Base-by-base conservation (phyloP, 352 stramenopile genomes). In the Hyaloperonospora brassicae region DNA sequence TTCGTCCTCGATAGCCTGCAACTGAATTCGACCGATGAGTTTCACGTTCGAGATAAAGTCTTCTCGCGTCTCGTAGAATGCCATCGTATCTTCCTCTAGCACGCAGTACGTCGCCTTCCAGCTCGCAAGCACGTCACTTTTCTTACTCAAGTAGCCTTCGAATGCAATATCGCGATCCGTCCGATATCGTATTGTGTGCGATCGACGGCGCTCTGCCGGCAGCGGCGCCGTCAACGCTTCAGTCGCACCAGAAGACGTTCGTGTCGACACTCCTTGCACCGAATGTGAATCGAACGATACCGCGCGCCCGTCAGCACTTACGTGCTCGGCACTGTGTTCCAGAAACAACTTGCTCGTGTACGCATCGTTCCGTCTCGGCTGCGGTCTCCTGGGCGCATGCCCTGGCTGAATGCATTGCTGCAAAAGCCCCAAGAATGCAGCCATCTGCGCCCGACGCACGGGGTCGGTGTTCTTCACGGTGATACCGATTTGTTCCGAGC, bases 71-170 rank as follows among this genome's bases (percentile, higher is more conserved):
- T 92, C 81, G 38, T 87, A 92, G 42, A 84, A 86, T 14, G 79
- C 81, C 14, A 92, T 57, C 5, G 81, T 86, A 23, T 89, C 76
- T 22, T 83, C 81, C 47, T 92, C 81, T 36, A 92, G 53, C 2
- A 92, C 79, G 45, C 79, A 89, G 59, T 92, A 92, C 30, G 66
- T 76, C 0, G 68, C 76, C 27, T 80, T 82, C 81, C 81, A 92
- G n/a, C 54, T 73, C 50, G 72, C 57, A 0, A 92, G 47, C 44
- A 92, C 40, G 35, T 92, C 82, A 48, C 82, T 86, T 56, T 92
- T 92, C 62, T 87, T 88, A 69, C 76, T 86, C 49, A 92, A 55
- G 40, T 92, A 92, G 1, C 82, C 82, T 72, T 92, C 82, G 51
- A 92, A 92, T 11, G 76, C 72, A 36, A 92, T 90, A 10, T 81